phyloP scores from a whole-genome alignment of 371 early-diverging fungal genomes.

The Mortierella sp. region DNA sequence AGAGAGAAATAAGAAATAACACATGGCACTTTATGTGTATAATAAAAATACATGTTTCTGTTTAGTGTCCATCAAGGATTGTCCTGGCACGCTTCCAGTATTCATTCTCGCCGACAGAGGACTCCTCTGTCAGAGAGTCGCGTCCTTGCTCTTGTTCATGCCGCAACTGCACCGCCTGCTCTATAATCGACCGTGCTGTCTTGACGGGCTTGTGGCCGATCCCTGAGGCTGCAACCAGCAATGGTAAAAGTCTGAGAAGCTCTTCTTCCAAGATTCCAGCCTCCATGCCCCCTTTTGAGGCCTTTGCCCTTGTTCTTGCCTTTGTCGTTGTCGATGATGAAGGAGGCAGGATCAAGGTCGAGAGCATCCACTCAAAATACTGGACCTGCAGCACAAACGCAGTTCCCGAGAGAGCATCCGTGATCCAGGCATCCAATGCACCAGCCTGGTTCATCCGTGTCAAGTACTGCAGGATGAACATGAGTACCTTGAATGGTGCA shows the following conservation, averaged over 20 bases:
- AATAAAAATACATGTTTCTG: too few species aligned
- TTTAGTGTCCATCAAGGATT: conserved; percentile 6
- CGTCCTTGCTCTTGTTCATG: neutral
- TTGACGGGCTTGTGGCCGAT: conserved; percentile 31
- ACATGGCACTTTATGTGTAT: neutral
- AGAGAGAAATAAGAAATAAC: too few species aligned
- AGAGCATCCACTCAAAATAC: conserved; percentile 44
- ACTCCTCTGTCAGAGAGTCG: too few species aligned
- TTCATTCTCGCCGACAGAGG: neutral
- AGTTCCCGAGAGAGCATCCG: conserved; percentile 43
- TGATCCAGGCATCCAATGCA: conserved; percentile 43
- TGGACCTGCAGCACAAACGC: conserved; percentile 17
- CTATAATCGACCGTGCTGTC: conserved; percentile 14
- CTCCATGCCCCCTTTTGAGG: neutral
- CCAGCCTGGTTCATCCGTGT: conserved; percentile 35
- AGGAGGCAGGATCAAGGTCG: neutral
- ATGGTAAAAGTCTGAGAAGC: conserved; percentile 15
- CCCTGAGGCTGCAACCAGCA: conserved; percentile 22
- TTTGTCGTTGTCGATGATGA: neutral
- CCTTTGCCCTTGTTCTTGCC: neutral
- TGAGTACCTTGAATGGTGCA: conserved; percentile 36
- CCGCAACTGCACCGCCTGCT: neutral
- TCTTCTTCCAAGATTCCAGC: conserved; percentile 26
- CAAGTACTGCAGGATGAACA: conserved; percentile 41
- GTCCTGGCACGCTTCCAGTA: conserved; percentile 21